These are phyloP conservation scores for Taphrina confusa DNA, from an alignment of 1,139 yeast species.

Conservation along the genomic window DNA sequence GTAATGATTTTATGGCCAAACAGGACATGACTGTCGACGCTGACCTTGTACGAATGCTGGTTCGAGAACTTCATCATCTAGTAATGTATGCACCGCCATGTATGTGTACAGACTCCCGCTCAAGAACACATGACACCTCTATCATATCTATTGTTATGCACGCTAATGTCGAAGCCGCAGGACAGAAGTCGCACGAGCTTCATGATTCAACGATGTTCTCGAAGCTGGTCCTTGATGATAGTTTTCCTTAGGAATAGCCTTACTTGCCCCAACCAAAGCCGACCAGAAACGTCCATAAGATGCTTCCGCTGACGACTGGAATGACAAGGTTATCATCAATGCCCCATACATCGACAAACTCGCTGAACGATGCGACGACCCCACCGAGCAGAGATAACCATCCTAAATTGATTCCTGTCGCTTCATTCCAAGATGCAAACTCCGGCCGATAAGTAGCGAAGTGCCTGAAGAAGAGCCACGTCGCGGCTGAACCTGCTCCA, in stretches of 20 bases:
- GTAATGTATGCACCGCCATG: no score
- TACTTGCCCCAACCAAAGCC: not conserved
- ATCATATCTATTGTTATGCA: not conserved
- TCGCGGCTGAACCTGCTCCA: conserved; percentile 64
- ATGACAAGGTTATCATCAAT: conserved; percentile 93
- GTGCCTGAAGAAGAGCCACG: conserved; percentile 68
- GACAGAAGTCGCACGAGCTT: no score
- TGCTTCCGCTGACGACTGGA: conserved; percentile 75
- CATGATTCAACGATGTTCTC: no score
- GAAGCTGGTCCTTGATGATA: no score
- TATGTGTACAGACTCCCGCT: no score
- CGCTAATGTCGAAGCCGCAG: conserved; percentile 2
- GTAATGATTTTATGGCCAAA: no score
- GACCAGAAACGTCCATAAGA: conserved; percentile 55
- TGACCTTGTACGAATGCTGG: no score
- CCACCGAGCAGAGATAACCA: conserved; percentile 67
- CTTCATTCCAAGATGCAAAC: conserved; percentile 61
- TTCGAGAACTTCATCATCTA: no score
- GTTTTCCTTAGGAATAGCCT: not conserved
- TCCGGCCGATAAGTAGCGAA: conserved; percentile 61
- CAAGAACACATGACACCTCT: no score
- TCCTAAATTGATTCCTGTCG: conserved; percentile 58
- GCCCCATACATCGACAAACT: conserved; percentile 69
- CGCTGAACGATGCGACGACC: conserved; percentile 78
- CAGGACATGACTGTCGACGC: no score